phyloP scores from a whole-genome alignment of 805 yeast species.

The Candida odintsovae region DNA sequence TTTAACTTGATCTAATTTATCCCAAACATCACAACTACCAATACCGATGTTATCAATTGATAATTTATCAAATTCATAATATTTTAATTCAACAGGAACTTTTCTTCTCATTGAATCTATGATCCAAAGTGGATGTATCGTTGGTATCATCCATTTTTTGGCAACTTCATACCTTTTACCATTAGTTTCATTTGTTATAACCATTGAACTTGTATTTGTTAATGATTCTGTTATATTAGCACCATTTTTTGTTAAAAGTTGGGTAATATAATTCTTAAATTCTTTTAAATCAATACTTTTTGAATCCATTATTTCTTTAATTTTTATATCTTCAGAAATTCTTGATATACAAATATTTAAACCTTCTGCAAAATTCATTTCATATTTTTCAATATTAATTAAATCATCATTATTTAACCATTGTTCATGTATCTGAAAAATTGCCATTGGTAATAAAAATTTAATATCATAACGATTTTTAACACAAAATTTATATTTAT shows the following conservation, averaged over 20 bases:
- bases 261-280: slow-evolving; percentile 26
- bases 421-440: slow-evolving; percentile 37
- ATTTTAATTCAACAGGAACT: slow-evolving; percentile 29
- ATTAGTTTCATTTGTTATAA: slow-evolving; percentile 43
- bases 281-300: slow-evolving; percentile 8
- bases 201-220: slow-evolving; percentile 35
- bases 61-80: slow-evolving; percentile 24
- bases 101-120: slow-evolving; percentile 31
- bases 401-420: slow-evolving; percentile 44
- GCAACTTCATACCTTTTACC: slow-evolving; percentile 51
- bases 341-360: slow-evolving; percentile 33
- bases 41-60: slow-evolving; percentile 21
- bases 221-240: slow-evolving; percentile 48
- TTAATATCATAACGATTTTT: slow-evolving; percentile 49
- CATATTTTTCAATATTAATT: slow-evolving; percentile 22
- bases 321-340: slow-evolving; percentile 19
- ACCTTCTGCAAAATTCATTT: slow-evolving; percentile 40
- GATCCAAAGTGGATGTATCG: slow-evolving; percentile 39
- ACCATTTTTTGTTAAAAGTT: slow-evolving; percentile 36
- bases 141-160: slow-evolving; percentile 32
- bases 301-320: slow-evolving; percentile 9
- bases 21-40: slow-evolving; percentile 27
- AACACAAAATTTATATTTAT: slow-evolving; percentile 48
- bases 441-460: slow-evolving; percentile 43
- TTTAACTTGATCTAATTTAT: slow-evolving; percentile 11